Percentiles rank a stretch among this genome's conserved stretches.
These are phyloP conservation scores for Ophiocordyceps camponoti-floridani DNA, from an alignment of 2,329 filamentous ascomycete species.

Conservation along the genomic window DNA sequence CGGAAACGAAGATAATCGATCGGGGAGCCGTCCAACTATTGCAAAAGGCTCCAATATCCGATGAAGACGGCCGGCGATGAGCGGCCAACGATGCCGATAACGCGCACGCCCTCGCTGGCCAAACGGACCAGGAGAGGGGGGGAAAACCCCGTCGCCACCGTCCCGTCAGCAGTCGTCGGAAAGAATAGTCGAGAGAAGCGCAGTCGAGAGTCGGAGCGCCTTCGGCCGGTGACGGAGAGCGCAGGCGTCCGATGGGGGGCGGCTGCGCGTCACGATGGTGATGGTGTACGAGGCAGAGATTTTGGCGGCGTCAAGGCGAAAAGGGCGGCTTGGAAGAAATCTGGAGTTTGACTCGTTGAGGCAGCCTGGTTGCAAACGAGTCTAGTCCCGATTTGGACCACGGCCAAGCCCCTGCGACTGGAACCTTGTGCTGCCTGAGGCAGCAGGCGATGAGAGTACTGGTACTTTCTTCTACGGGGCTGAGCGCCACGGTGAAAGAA, in stretches of 20 bases:
- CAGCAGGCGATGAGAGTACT: neutral
- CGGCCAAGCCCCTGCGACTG: constrained; percentile 4
- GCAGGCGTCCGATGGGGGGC: constrained; percentile 24
- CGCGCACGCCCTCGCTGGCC: constrained; percentile 26
- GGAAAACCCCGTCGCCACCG: constrained; percentile 27
- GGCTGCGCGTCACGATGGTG: constrained; percentile 33
- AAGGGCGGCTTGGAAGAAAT: constrained; percentile 23
- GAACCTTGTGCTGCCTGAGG: neutral
- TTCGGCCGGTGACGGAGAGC: constrained; percentile 10
- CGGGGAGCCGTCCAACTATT: constrained; percentile 12
- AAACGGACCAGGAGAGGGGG: constrained; percentile 24
- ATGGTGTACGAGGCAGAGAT: constrained; percentile 16
- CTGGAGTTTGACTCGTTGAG: constrained; percentile 19
- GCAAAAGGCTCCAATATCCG: neutral
- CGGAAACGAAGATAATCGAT: neutral
- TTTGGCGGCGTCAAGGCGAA: constrained; percentile 25
- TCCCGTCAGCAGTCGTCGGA: constrained; percentile 15
- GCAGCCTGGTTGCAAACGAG: constrained; percentile 12
- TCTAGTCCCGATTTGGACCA: constrained; percentile 16
- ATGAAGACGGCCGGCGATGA: constrained; percentile 4
- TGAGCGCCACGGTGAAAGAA: neutral
- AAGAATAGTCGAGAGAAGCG: neutral
- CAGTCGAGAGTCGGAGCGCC: constrained; percentile 12
- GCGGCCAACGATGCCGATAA: constrained; percentile 13
- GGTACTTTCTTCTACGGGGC: neutral